Evolutionary conservation across 805 yeast species (phyloP).

Genomic region (Saturnispora besseyi): DNA sequence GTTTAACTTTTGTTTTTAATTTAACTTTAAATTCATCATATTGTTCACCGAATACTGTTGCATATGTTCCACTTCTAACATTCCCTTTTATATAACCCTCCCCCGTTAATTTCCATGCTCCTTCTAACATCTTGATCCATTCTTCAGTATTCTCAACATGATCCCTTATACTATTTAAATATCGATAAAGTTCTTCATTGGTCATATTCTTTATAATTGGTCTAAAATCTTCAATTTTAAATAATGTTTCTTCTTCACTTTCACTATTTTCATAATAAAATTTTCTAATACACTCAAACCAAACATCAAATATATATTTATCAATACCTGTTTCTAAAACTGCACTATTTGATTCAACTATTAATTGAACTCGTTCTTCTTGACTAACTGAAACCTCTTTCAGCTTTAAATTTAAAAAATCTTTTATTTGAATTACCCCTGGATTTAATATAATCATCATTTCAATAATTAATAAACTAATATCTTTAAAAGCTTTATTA

Average conservation of each 20-base stretch:
- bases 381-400: not conserved
- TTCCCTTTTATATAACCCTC: conserved; percentile 4
- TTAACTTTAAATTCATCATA: not conserved
- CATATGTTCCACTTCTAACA: not conserved
- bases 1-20: not conserved
- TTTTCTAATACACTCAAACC: conserved; percentile 1
- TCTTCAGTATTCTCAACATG: not conserved
- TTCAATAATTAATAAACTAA: conserved; percentile 3
- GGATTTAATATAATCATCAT: conserved; percentile 6
- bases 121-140: conserved; percentile 1
- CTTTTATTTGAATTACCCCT: not conserved
- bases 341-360: not conserved
- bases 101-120: conserved; percentile 2
- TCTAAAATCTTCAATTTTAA: not conserved
- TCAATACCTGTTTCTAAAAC: not conserved
- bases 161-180: not conserved
- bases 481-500: not conserved
- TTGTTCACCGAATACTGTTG: conserved; percentile 2
- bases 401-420: not conserved
- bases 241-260: not conserved
- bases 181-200: not conserved
- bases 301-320: not conserved
- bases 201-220: not conserved
- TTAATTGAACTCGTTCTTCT: not conserved
- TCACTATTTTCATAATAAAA: conserved; percentile 2